Evolutionary conservation across 2,329 filamentous ascomycete genomes (phyloP).

Genomic region (Incumbomyces delicatus): DNA sequence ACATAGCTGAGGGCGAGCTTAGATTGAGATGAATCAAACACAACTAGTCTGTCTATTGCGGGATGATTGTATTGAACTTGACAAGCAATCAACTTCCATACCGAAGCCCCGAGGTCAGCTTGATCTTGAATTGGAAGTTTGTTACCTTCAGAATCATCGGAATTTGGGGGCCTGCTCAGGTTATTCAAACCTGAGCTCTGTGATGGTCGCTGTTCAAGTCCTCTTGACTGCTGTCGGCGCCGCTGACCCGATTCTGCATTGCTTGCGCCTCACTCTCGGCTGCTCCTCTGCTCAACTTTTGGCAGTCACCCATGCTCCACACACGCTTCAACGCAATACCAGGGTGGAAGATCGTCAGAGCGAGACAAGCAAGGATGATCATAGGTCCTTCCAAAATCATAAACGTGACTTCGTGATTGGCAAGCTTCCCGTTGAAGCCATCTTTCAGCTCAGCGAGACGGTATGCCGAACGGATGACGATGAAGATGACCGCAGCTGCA

Average conservation of each 20-base stretch:
- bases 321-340: slow-evolving; percentile 15
- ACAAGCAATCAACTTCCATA: too few species aligned
- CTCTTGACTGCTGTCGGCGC: background rate
- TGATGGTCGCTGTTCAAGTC: background rate
- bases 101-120: too few species aligned
- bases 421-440: slow-evolving; percentile 37
- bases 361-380: slow-evolving; percentile 35
- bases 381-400: slow-evolving; percentile 45
- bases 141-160: too few species aligned
- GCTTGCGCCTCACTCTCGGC: background rate
- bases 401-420: slow-evolving; percentile 40
- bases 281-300: background rate
- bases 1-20: too few species aligned
- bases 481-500: slow-evolving; percentile 29
- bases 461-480: slow-evolving; percentile 38
- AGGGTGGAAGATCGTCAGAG: slow-evolving; percentile 37
- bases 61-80: too few species aligned
- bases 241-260: background rate
- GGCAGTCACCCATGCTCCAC: background rate
- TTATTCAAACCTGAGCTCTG: too few species aligned
- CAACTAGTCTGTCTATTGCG: too few species aligned
- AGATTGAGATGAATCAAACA: too few species aligned
- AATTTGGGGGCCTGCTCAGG: too few species aligned
- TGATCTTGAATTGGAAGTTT: too few species aligned
- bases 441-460: slow-evolving; percentile 39